Conservation (phyloP, 257 asterid species). For the Plantago ovata region DNA sequence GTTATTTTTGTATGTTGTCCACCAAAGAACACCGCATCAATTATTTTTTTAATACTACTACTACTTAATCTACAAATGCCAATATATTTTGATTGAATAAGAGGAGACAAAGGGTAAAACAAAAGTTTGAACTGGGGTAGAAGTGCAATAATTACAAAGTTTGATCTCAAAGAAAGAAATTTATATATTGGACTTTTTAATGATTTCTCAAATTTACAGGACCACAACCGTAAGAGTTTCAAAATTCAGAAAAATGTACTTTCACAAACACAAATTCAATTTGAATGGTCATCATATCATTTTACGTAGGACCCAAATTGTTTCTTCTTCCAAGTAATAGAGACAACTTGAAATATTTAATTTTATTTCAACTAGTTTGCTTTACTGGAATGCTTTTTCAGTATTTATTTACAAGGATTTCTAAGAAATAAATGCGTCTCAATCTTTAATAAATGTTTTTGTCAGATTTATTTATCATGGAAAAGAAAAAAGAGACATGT, state of each 20-base stretch:
- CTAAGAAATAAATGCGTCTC: background rate
- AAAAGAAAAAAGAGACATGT: too few relatives aligned
- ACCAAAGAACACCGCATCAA: too few relatives aligned
- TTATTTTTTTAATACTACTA: too few relatives aligned
- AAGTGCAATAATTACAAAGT: background rate
- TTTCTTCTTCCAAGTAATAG: background rate
- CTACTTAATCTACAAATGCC: too few relatives aligned
- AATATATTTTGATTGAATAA: too few relatives aligned
- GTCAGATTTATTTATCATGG: background rate
- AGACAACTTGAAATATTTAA: conserved; percentile 26
- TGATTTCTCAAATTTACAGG: conserved; percentile 2
- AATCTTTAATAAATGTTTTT: background rate
- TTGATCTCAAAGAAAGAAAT: background rate
- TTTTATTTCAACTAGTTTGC: conserved; percentile 14
- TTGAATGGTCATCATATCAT: conserved; percentile 4
- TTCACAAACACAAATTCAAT: background rate
- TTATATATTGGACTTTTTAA: conserved; percentile 6
- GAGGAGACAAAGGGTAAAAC: conserved; percentile 3
- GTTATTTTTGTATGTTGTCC: too few relatives aligned
- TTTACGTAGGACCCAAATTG: conserved; percentile 25
- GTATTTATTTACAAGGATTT: background rate
- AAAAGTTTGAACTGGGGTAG: background rate
- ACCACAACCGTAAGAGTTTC: conserved; percentile 10
- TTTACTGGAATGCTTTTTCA: background rate
- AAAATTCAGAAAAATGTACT: conserved; percentile 3